A percentile compares a stretch with the other conserved stretches of the same genome.
These are phyloP conservation scores for Exophiala lecanii-corni DNA, from an alignment of 2,329 filamentous ascomycete species.

Conservation along the genomic window DNA sequence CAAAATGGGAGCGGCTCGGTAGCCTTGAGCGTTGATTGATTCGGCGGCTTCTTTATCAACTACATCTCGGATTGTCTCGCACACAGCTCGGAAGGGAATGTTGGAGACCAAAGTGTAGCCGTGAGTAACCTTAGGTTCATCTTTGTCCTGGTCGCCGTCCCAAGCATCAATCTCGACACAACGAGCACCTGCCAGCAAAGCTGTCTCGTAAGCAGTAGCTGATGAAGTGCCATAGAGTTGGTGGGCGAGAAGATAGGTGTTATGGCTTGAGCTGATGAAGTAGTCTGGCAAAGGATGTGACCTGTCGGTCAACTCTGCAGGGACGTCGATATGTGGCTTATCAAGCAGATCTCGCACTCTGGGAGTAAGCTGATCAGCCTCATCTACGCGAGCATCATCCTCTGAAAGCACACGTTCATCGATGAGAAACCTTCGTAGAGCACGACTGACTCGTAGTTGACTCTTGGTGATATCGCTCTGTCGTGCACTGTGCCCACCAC, in stretches of 20 bases:
- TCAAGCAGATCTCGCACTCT: conserved; percentile 16
- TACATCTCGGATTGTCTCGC: conserved; percentile 25
- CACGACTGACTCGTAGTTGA: conserved; percentile 22
- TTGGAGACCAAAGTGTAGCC: conserved; percentile 25
- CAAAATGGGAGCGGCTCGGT: conserved; percentile 19
- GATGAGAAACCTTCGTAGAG: conserved; percentile 21
- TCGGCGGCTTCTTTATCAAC: conserved; percentile 21
- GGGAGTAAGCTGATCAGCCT: conserved; percentile 9
- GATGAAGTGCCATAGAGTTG: conserved; percentile 25
- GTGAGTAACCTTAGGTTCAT: conserved; percentile 27
- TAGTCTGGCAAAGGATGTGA: conserved; percentile 25
- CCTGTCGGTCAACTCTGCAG: conserved; percentile 19
- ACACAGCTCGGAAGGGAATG: conserved; percentile 24
- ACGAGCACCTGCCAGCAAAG: conserved; percentile 21
- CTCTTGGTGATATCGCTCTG: conserved; percentile 18
- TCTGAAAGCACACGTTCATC: conserved; percentile 18
- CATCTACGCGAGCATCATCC: conserved; percentile 17
- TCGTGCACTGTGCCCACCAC: conserved; percentile 20
- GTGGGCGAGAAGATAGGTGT: conserved; percentile 24
- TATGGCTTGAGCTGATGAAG: conserved; percentile 27
- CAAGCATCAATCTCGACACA: conserved; percentile 28
- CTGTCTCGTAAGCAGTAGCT: conserved; percentile 21
- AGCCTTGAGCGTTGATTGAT: conserved; percentile 8
- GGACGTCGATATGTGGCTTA: conserved; percentile 23
- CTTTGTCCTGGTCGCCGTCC: conserved; percentile 21